Base-by-base conservation (phyloP, 345 rosid species). In the Hibiscus syriacus region DNA sequence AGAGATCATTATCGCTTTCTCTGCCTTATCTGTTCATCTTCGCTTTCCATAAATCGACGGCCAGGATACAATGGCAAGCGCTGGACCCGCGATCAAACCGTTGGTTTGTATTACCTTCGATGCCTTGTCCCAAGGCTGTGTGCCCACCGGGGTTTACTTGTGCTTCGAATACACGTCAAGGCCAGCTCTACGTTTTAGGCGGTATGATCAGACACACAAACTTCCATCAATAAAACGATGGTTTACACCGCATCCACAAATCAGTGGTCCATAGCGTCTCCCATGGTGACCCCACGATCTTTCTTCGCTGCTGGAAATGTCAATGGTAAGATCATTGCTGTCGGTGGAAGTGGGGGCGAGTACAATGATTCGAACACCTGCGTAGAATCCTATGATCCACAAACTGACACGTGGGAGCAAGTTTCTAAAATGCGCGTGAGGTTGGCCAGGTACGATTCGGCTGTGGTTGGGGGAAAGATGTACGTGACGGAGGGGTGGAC, bases 401-500 rank as follows among this genome's bases (percentile, higher is more conserved):
- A 76, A 8, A 69, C 3, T 3, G 90, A 84, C 74, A 77, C 76
- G 74, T 90, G 96, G 96, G 61, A 39, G 16, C 59, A 34, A 2
- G 74, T 67, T 3, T 75, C 81, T 30, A 77, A 64, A 2, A 61
- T 87, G 69, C 72, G 74, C 9, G 68, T 30, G 49, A 82, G 76
- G 6, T 53, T 87, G 5, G 82, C 83, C 4, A 77, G 79, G 81
- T 90, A 90, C 73, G 93, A 90, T 63, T 84, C 96, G 0, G 91
- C 91, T 5, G 90, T 87, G 76, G 17, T 86, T 2, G 83, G 84
- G 19, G 57, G 58, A 20, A 75, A 64, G 74, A 64, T 87, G 81
- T 80, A 78, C 22, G 85, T 87, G 30, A 86, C 93, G 3, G 93
- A 90, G 53, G 96, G 96, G 2, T 90, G 96, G 93, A 81, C 84